phyloP scores from a whole-genome alignment of 2,329 filamentous ascomycete species.

The Botrytis aclada region DNA sequence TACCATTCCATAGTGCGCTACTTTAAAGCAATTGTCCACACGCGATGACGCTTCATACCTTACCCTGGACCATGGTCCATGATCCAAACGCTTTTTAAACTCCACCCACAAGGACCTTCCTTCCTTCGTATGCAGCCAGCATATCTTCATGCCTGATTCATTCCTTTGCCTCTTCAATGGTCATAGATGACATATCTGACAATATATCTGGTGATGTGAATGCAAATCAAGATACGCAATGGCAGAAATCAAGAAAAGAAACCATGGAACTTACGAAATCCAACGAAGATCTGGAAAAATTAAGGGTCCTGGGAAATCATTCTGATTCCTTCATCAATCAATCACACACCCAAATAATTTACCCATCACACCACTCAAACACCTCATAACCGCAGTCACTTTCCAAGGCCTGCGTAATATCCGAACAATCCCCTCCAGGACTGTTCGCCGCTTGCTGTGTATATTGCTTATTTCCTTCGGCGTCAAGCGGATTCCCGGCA shows the following conservation, averaged over 20 bases:
- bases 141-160: background rate
- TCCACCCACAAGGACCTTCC: slow-evolving; percentile 1
- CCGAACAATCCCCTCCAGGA: slow-evolving; percentile 3
- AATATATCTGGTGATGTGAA: background rate
- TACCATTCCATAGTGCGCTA: background rate
- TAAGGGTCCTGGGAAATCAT: slow-evolving; percentile 5
- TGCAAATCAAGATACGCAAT: background rate
- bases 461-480: background rate
- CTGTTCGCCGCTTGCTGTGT: background rate
- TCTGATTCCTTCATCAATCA: background rate
- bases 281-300: background rate
- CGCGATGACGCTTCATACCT: background rate
- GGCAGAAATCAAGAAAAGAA: background rate
- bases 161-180: background rate
- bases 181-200: slow-evolving; percentile 2
- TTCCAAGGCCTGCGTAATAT: background rate
- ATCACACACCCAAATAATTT: background rate
- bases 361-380: background rate
- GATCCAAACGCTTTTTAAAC: background rate
- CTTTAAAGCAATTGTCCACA: background rate
- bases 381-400: background rate
- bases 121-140: background rate
- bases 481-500: slow-evolving; percentile 9
- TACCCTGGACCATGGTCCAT: background rate
- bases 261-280: background rate